phyloP scores from a whole-genome alignment of 495 filamentous ascomycete genomes.

The Pyrenula aspistea region DNA sequence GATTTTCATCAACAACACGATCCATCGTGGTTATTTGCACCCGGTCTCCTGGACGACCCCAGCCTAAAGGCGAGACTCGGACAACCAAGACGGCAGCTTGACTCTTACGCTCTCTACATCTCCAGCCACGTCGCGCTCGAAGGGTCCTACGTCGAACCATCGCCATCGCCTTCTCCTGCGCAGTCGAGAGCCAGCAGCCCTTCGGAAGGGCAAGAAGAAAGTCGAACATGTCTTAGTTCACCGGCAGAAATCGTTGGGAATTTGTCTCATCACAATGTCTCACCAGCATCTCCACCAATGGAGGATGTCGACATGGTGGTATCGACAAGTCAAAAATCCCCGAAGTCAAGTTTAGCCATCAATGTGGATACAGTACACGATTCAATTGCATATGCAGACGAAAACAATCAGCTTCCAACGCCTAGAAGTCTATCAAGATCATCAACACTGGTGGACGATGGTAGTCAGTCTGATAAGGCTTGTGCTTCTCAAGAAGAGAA shows the following conservation, averaged over 20 bases:
- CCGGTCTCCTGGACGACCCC: background rate
- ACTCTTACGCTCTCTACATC: background rate
- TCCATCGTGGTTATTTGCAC: background rate
- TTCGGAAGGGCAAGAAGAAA: background rate
- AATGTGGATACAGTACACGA: background rate
- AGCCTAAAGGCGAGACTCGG: background rate
- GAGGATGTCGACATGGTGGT: background rate
- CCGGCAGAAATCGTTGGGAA: background rate
- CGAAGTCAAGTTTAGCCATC: background rate
- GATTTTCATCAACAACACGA: background rate
- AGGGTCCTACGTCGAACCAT: background rate
- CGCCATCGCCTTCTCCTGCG: background rate
- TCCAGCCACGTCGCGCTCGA: background rate
- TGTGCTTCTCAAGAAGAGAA: background rate
- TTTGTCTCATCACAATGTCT: background rate
- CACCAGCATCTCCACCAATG: background rate
- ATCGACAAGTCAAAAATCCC: background rate
- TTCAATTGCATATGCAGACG: background rate
- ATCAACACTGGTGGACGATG: background rate
- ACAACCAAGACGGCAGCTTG: background rate
- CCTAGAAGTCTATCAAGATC: background rate
- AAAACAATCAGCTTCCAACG: background rate
- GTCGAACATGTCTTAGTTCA: background rate
- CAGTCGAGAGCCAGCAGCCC: background rate
- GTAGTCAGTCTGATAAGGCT: background rate